Evolutionary conservation across 2,329 filamentous ascomycete genomes (phyloP).

Genomic region (Hypomyces rosellus): DNA sequence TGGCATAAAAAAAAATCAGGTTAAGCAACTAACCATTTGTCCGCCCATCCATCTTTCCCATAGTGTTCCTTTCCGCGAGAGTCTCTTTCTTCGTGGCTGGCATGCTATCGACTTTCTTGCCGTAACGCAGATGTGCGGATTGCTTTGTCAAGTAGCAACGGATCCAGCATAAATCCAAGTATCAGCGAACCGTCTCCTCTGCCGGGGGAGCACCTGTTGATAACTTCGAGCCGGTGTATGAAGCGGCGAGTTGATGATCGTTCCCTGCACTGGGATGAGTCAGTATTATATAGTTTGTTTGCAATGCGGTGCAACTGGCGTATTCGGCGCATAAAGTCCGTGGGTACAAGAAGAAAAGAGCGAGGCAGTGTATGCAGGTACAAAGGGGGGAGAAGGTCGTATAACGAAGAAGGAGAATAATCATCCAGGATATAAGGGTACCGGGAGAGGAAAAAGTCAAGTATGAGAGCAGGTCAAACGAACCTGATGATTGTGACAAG

Average conservation of each 20-base stretch:
- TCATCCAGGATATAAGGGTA: too few species aligned
- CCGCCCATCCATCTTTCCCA: conserved; percentile 24
- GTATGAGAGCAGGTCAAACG: conserved; percentile 9
- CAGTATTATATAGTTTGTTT: neutral
- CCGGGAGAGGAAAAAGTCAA: neutral
- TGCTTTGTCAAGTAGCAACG: conserved; percentile 17
- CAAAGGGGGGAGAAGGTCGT: too few species aligned
- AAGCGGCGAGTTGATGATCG: neutral
- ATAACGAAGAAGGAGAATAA: neutral
- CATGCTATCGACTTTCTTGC: conserved; percentile 25
- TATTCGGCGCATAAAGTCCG: neutral
- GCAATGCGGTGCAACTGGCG: neutral
- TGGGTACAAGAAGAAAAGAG: neutral
- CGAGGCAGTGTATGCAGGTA: neutral
- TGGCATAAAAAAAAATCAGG: neutral
- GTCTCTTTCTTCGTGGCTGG: conserved; percentile 35
- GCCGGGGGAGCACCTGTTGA: neutral
- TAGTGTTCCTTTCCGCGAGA: conserved; percentile 18
- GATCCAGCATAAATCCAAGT: conserved; percentile 19
- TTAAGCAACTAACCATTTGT: conserved; percentile 31
- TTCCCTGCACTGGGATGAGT: neutral
- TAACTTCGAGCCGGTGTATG: neutral
- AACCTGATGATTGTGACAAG: conserved; percentile 16
- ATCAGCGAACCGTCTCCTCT: neutral
- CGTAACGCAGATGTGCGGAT: conserved; percentile 19